Conservation (phyloP, 2,329 filamentous ascomycete species). For the Atkinsonella hypoxylon region DNA sequence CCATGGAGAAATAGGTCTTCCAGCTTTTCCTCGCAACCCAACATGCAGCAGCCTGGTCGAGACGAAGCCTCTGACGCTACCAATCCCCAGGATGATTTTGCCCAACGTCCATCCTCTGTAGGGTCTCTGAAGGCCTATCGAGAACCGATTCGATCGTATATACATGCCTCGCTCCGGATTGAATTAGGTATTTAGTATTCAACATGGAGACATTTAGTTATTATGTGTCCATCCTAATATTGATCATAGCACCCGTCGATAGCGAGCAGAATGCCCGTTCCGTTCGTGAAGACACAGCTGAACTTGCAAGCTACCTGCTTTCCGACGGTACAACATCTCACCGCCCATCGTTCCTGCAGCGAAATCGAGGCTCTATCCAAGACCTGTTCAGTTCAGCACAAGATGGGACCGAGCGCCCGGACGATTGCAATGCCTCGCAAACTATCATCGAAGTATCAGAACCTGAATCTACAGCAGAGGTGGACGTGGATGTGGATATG, state of each 20-base stretch:
- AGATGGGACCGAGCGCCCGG: slow-evolving; percentile 11
- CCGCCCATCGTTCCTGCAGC: slow-evolving; percentile 34
- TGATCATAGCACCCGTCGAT: slow-evolving; percentile 41
- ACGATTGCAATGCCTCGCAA: slow-evolving; percentile 25
- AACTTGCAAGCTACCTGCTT: slow-evolving; percentile 72
- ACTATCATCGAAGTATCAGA: slow-evolving; percentile 52
- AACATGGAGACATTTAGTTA: slow-evolving; percentile 6
- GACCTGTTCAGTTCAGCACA: slow-evolving; percentile 15
- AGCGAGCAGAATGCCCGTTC: slow-evolving; percentile 63
- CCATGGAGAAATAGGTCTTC: slow-evolving; percentile 34
- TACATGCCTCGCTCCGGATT: slow-evolving; percentile 52
- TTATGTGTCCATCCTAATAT: background rate
- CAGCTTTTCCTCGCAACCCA: slow-evolving; percentile 23
- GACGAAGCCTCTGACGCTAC: slow-evolving; percentile 16
- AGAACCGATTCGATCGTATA: slow-evolving; percentile 61
- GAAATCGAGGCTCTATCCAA: slow-evolving; percentile 18
- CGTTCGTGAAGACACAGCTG: slow-evolving; percentile 76
- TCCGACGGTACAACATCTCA: slow-evolving; percentile 43
- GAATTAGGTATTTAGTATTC: slow-evolving; percentile 32
- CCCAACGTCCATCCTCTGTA: slow-evolving; percentile 25
- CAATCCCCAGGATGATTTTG: slow-evolving; percentile 12
- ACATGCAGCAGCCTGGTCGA: slow-evolving; percentile 14
- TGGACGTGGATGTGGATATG: slow-evolving; percentile 7
- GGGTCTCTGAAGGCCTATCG: slow-evolving; percentile 30
- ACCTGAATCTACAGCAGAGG: slow-evolving; percentile 16